Base-by-base conservation (phyloP, 257 asterid genomes). In the Nicotiana tomentosiformis region DNA sequence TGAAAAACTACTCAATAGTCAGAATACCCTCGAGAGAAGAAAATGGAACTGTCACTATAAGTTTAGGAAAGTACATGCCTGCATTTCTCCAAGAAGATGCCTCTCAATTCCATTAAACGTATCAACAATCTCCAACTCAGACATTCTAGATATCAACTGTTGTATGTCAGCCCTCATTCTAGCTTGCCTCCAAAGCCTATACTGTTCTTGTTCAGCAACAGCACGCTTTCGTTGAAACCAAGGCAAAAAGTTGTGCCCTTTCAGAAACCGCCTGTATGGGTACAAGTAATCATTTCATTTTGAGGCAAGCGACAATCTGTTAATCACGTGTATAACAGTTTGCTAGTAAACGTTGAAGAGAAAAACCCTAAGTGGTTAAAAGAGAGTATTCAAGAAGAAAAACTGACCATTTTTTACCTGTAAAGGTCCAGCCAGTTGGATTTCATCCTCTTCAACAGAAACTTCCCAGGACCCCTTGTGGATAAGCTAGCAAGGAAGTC, bases 391-490 rank as follows among this genome's bases (percentile, higher is more conserved):
- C 60, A 77, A 74, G 51, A 33, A 46, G 26, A 76, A 76, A 74
- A 51, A 51, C 65, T 76, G 64, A 76, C 46, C 46, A 26, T 77
- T 84, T 5, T 87, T 83, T 87, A 94, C 99, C 97, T 90, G 97
- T 96, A 96, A 18, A 96, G 86, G 77, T 96, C 99, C 88, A 94
- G 90, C 99, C 99, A 96, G 90, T 94, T 96, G 61, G 96, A 95
- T 84, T 86, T 94, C 95, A 90, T 93, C 84, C 99, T 87, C 90
- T 96, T 96, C 84, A 88, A 89, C 70, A 96, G 86, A 86, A 96
- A 96, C 85, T 93, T 96, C 67, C 99, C 99, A 61, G 98, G 98
- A 79, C 99, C 99, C 89, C 99, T 88, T 80, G 88, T 90, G 2
- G 98, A 90, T 83, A 96, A 87, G 86, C 83, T 94, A 16, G 82